Conservation (phyloP, 192 early-diverging fungal species). For the Chytriomyces hyalinus region DNA sequence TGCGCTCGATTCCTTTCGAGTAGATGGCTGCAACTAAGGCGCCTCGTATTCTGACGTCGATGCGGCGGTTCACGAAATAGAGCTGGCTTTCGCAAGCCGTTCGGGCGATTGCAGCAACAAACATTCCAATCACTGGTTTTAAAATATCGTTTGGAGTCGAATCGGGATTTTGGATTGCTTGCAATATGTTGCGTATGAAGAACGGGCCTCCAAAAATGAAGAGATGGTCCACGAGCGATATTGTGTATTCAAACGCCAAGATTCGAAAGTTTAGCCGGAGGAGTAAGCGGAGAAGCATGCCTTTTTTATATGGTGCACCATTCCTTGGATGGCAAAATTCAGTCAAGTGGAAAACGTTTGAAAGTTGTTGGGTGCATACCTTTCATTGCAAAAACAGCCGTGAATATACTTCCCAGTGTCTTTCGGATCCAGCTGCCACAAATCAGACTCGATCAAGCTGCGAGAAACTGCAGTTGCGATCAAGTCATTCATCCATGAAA, state of each 20-base stretch:
- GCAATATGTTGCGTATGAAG: constrained; percentile 25
- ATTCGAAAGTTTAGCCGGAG: constrained; percentile 15
- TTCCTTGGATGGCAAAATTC: background rate
- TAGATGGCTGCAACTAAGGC: constrained; percentile 27
- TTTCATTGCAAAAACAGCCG: background rate
- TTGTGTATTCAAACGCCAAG: constrained; percentile 27
- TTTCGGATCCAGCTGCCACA: constrained; percentile 47
- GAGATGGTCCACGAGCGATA: constrained; percentile 34
- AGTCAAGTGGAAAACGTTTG: background rate
- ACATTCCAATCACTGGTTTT: constrained; percentile 23
- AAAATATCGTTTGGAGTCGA: constrained; percentile 17
- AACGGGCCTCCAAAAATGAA: constrained; percentile 34
- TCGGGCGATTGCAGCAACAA: constrained; percentile 22
- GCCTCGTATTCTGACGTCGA: constrained; percentile 27
- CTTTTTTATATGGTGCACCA: background rate
- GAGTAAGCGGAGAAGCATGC: constrained; percentile 11
- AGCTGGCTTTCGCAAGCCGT: constrained; percentile 36
- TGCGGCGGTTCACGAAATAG: constrained; percentile 33
- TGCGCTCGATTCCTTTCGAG: constrained; percentile 18
- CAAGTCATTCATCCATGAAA: constrained; percentile 54
- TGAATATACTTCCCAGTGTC: constrained; percentile 33
- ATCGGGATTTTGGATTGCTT: constrained; percentile 20
- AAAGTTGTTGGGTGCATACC: background rate
- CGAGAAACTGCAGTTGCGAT: constrained; percentile 41
- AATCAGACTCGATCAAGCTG: constrained; percentile 41